phyloP scores from a whole-genome alignment of 768 basidiomycete species.

The Podaxis pistillaris region DNA sequence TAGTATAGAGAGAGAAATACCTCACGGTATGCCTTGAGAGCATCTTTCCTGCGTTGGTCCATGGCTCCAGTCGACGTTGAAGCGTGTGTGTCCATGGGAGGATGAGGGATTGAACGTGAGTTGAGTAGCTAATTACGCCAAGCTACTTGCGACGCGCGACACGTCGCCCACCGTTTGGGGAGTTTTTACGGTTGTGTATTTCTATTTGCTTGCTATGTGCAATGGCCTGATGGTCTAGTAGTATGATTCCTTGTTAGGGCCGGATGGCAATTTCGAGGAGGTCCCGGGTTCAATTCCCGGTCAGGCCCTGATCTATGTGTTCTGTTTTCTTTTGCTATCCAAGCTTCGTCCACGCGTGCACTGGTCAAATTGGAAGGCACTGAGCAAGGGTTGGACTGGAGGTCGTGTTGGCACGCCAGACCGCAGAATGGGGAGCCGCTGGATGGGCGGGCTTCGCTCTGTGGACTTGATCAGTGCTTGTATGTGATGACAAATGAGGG shows the following conservation, averaged over 20 bases:
- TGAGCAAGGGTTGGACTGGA: neutral
- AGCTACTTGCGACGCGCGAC: conserved; percentile 34
- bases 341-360: neutral
- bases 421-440: too few relatives aligned
- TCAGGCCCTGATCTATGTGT: conserved; percentile 46
- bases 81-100: conserved; percentile 41
- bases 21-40: conserved; percentile 75
- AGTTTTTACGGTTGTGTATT: neutral
- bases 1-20: conserved; percentile 32
- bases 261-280: conserved; percentile 53
- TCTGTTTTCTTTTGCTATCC: neutral
- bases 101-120: conserved; percentile 18
- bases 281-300: conserved; percentile 89
- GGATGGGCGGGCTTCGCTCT: too few relatives aligned
- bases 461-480: too few relatives aligned
- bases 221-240: conserved; percentile 53
- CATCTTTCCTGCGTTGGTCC: conserved; percentile 71
- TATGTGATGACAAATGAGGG: too few relatives aligned
- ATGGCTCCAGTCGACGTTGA: conserved; percentile 61
- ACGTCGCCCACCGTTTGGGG: conserved; percentile 22
- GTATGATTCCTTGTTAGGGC: conserved; percentile 65
- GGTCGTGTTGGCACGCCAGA: too few relatives aligned
- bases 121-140: conserved; percentile 10
- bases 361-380: neutral
- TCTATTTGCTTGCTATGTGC: neutral